Conservation (phyloP, 2,329 filamentous ascomycete genomes). For the Aspergillus flavus region DNA sequence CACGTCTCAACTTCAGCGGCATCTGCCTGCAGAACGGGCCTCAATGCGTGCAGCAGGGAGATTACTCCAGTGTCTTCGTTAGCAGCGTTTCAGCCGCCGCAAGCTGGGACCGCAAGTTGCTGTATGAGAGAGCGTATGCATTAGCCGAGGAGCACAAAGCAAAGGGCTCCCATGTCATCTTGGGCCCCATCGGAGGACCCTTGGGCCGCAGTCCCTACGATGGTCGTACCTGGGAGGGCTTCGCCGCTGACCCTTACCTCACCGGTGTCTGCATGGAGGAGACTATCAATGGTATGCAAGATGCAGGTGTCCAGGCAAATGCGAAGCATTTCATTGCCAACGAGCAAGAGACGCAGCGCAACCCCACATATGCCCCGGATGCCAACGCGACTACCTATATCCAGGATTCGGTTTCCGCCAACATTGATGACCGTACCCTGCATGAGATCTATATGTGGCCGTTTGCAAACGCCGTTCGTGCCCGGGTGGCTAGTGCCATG, state of each 20-base stretch:
- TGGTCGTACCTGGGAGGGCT: conserved; percentile 45
- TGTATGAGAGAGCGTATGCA: conserved; percentile 54
- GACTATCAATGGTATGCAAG: conserved; percentile 58
- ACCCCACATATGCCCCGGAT: conserved; percentile 48
- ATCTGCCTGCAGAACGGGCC: conserved; percentile 36
- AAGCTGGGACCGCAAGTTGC: conserved; percentile 59
- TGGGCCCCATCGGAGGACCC: conserved; percentile 47
- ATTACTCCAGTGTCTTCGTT: conserved; percentile 73
- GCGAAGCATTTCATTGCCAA: conserved; percentile 58
- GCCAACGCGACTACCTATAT: conserved; percentile 24
- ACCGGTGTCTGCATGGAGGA: conserved; percentile 43
- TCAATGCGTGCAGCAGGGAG: conserved; percentile 65
- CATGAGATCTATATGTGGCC: conserved; percentile 79
- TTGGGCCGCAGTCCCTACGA: conserved; percentile 38
- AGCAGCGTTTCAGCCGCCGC: conserved; percentile 72
- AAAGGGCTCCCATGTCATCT: conserved; percentile 42
- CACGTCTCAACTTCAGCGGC: conserved; percentile 31
- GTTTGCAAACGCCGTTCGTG: conserved; percentile 70
- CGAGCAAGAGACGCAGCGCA: conserved; percentile 64
- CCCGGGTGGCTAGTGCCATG: conserved; percentile 60
- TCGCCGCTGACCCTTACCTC: conserved; percentile 47
- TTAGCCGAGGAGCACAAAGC: conserved; percentile 57
- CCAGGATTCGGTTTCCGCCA: conserved; percentile 37
- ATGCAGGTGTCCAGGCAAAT: conserved; percentile 45
- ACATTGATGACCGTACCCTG: conserved; percentile 71